These are phyloP conservation scores for Brettanomyces sp. DNA, from an alignment of 805 yeast genomes.

Conservation along the genomic window DNA sequence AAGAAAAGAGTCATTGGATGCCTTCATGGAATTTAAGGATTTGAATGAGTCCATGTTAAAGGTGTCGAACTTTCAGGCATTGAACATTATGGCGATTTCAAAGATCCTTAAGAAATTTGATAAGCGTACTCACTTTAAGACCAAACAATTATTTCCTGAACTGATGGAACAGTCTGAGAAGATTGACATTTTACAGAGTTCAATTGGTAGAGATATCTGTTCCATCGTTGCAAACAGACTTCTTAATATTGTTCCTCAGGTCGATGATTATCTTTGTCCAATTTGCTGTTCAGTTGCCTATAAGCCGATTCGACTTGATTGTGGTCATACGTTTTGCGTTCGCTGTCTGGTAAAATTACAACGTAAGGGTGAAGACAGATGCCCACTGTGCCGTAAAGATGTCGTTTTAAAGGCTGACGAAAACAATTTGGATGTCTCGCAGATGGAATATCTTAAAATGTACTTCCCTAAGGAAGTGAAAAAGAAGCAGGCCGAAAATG, in stretches of 20 bases:
- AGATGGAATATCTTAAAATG: conserved; percentile 42
- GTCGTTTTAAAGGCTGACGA: conserved; percentile 54
- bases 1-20: conserved; percentile 32
- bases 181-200: conserved; percentile 18
- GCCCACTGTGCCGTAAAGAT: conserved; percentile 57
- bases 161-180: conserved; percentile 11
- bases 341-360: conserved; percentile 64
- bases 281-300: conserved; percentile 62
- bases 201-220: conserved; percentile 47
- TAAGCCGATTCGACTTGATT: conserved; percentile 56
- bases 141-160: conserved; percentile 36
- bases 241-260: conserved; percentile 54
- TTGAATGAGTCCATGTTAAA: conserved; percentile 48
- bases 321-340: conserved; percentile 65
- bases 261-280: conserved; percentile 71
- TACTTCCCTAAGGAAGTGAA: conserved; percentile 64
- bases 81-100: conserved; percentile 54
- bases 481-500: conserved; percentile 48
- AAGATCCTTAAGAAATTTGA: conserved; percentile 72
- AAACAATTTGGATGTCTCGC: conserved; percentile 44
- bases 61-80: conserved; percentile 48
- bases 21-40: conserved; percentile 41
- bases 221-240: conserved; percentile 45
- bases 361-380: conserved; percentile 44
- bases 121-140: conserved; percentile 52